Conservation (phyloP, 2,329 filamentous ascomycete species). For the Xylariaceae sp. region DNA sequence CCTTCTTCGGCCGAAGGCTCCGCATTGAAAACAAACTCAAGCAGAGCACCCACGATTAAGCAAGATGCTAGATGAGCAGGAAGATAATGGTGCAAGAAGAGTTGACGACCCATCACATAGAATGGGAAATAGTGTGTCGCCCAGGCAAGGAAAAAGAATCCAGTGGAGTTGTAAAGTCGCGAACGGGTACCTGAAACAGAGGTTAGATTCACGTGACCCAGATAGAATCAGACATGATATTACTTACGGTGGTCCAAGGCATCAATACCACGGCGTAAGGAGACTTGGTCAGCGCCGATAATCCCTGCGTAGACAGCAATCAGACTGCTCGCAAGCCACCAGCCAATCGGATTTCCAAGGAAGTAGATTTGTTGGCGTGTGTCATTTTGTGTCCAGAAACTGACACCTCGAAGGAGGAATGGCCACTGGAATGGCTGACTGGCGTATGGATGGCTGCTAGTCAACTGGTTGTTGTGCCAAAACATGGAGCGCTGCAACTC, state of each 20-base stretch:
- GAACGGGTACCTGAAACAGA: conserved; percentile 70
- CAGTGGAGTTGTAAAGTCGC: conserved; percentile 95
- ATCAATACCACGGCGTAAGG: conserved; percentile 87
- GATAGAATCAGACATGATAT: background rate
- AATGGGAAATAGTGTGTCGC: conserved; percentile 96
- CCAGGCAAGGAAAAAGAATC: conserved; percentile 99
- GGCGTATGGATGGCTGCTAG: conserved; percentile 93
- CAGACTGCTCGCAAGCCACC: conserved; percentile 93
- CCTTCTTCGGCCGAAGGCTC: conserved; percentile 66
- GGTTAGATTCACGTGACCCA: conserved; percentile 14
- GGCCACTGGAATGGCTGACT: conserved; percentile 97
- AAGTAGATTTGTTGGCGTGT: conserved; percentile 98
- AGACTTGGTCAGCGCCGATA: conserved; percentile 87
- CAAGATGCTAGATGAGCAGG: conserved; percentile 89
- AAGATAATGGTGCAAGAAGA: conserved; percentile 97
- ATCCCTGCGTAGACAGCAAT: conserved; percentile 93
- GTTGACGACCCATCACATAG: conserved; percentile 95
- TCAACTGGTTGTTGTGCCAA: conserved; percentile 97
- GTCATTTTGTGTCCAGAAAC: conserved; percentile 98
- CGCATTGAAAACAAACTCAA: conserved; percentile 95
- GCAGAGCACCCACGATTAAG: conserved; percentile 82
- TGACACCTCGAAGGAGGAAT: conserved; percentile 93
- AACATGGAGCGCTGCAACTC: conserved; percentile 98
- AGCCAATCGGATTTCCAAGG: conserved; percentile 91
- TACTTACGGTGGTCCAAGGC: conserved; percentile 87